A percentile compares a stretch with the other conserved stretches of the same genome.
Conservation (phyloP, 768 basidiomycete species). For the Filobasidium floriforme region DNA sequence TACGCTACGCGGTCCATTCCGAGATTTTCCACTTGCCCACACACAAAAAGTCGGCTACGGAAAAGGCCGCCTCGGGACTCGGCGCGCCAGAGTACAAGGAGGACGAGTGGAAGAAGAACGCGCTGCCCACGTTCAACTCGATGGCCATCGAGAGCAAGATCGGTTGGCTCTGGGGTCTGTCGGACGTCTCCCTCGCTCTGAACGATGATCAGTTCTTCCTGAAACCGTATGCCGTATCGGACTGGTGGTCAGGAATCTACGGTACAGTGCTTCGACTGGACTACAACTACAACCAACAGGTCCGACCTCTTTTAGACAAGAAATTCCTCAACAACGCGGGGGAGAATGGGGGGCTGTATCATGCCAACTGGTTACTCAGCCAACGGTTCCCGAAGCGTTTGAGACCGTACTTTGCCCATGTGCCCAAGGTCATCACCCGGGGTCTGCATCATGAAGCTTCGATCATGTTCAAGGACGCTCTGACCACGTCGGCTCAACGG, state of each 20-base stretch:
- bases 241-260: slow-evolving; percentile 37
- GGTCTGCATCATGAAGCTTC: slow-evolving; percentile 40
- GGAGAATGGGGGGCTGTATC: slow-evolving; percentile 36
- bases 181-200: slow-evolving; percentile 30
- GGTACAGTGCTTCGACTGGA: slow-evolving; percentile 41
- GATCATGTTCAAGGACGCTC: slow-evolving; percentile 37
- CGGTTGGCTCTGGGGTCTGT: slow-evolving; percentile 37
- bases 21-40: slow-evolving; percentile 41
- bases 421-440: slow-evolving; percentile 40
- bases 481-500: slow-evolving; percentile 30
- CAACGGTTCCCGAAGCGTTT: slow-evolving; percentile 35
- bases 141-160: slow-evolving; percentile 40
- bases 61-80: slow-evolving; percentile 18
- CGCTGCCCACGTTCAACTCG: slow-evolving; percentile 39
- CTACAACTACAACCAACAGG: slow-evolving; percentile 33
- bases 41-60: neutral
- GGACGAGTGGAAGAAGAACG: slow-evolving; percentile 30
- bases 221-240: slow-evolving; percentile 32
- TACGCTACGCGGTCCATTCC: slow-evolving; percentile 36
- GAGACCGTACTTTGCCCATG: slow-evolving; percentile 41
- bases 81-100: slow-evolving; percentile 35
- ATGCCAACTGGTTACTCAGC: slow-evolving; percentile 38
- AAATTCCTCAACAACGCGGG: slow-evolving; percentile 36
- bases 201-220: slow-evolving; percentile 42
- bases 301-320: slow-evolving; percentile 35